These are phyloP conservation scores for Ambrosiella beaveri DNA, from an alignment of 2,329 filamentous ascomycete genomes.

Conservation along the genomic window DNA sequence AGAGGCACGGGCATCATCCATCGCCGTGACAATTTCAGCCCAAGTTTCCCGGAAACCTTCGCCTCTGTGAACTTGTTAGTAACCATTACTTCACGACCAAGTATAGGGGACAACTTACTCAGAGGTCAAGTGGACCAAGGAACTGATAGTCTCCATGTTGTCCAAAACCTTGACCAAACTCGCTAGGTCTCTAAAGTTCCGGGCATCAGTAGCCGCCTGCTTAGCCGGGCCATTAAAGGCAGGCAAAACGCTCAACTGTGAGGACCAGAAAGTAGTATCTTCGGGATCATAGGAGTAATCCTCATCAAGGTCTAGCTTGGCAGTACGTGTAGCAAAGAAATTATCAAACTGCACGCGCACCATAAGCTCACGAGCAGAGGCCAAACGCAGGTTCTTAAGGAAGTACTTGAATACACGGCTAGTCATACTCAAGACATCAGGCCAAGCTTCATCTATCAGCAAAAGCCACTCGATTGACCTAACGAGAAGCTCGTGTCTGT, in stretches of 20 bases:
- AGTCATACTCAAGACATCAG: constrained; percentile 49
- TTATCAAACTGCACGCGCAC: constrained; percentile 32
- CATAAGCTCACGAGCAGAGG: constrained; percentile 36
- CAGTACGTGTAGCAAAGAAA: constrained; percentile 24
- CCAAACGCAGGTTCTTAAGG: constrained; percentile 40
- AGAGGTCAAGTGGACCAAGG: constrained; percentile 32
- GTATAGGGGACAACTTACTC: constrained; percentile 28
- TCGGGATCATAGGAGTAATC: constrained; percentile 21
- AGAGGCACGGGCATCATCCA: constrained; percentile 36
- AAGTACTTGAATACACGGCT: constrained; percentile 67
- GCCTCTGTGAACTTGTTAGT: constrained; percentile 16
- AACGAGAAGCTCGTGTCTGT: constrained; percentile 54
- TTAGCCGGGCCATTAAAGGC: constrained; percentile 20
- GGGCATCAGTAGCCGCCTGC: constrained; percentile 35
- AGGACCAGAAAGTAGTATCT: constrained; percentile 25
- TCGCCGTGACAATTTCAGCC: constrained; percentile 33
- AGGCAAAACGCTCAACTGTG: constrained; percentile 15
- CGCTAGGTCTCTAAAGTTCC: constrained; percentile 52
- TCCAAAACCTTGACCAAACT: constrained; percentile 48
- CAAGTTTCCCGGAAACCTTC: constrained; percentile 32
- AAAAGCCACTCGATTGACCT: constrained; percentile 73
- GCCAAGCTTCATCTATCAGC: constrained; percentile 55
- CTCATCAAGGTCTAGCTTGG: constrained; percentile 22
- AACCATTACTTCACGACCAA: neutral
- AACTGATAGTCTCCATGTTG: constrained; percentile 48